Conservation (phyloP, 2,329 filamentous ascomycete genomes). For the Coleophoma cylindrospora region DNA sequence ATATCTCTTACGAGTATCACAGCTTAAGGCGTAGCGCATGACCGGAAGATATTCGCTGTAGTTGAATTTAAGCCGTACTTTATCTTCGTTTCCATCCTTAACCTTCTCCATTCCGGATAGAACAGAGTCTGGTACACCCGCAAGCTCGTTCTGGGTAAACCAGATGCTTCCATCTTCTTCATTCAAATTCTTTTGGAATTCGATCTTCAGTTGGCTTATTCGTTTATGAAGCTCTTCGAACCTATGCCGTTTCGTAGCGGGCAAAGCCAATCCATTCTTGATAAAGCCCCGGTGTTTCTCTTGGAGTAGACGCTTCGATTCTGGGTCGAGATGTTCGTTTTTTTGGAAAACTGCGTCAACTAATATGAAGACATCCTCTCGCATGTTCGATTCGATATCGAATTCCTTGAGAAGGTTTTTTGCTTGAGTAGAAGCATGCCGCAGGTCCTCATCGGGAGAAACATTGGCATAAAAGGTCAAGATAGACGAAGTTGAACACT, state of each 20-base stretch:
- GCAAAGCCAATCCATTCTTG: background rate
- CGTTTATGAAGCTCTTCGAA: background rate
- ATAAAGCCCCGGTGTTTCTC: background rate
- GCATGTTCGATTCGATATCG: background rate
- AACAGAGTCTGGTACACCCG: conserved; percentile 43
- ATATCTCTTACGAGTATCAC: conserved; percentile 36
- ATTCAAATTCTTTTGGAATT: background rate
- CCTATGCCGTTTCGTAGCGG: background rate
- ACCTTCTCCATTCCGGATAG: conserved; percentile 38
- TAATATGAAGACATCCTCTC: background rate
- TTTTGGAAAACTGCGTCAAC: background rate
- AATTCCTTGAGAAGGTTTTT: background rate
- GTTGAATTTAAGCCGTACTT: conserved; percentile 43
- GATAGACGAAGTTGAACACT: background rate
- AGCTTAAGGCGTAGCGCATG: conserved; percentile 40
- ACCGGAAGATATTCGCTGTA: conserved; percentile 41
- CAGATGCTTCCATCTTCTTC: conserved; percentile 38
- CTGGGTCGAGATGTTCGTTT: background rate
- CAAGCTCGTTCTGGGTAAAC: conserved; percentile 41
- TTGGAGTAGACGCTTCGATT: background rate
- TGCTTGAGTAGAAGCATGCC: background rate
- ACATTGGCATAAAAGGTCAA: background rate
- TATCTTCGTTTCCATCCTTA: conserved; percentile 37
- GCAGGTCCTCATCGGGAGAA: background rate
- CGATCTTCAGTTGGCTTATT: background rate